Percentiles rank a stretch among this genome's conserved stretches.
Conservation (phyloP, 1,139 yeast species). For the Komagataea norvegica region DNA sequence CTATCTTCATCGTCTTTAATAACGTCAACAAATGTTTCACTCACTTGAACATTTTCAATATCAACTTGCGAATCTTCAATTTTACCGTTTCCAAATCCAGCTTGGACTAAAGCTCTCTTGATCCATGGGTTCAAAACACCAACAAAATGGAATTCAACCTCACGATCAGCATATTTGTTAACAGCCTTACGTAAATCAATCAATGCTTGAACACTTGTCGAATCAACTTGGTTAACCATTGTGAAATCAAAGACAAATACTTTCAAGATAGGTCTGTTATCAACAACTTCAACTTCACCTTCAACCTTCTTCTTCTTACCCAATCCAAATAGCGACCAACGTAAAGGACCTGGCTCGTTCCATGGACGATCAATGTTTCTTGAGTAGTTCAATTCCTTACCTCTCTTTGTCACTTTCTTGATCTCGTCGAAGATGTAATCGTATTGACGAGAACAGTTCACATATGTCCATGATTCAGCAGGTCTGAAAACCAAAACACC, state of each 20-base stretch:
- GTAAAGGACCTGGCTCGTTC: slow-evolving; percentile 81
- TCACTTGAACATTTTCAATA: slow-evolving; percentile 23
- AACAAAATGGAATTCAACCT: slow-evolving; percentile 85
- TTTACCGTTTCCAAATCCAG: slow-evolving; percentile 70
- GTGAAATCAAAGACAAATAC: slow-evolving; percentile 79
- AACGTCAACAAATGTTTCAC: slow-evolving; percentile 26
- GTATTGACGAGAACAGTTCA: slow-evolving; percentile 71
- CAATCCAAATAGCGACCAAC: slow-evolving; percentile 15
- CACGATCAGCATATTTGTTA: slow-evolving; percentile 71
- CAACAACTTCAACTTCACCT: slow-evolving; percentile 29
- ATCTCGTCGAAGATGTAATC: slow-evolving; percentile 70
- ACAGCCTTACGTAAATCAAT: slow-evolving; percentile 72
- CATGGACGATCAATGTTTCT: slow-evolving; percentile 75
- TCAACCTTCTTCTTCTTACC: slow-evolving; percentile 20
- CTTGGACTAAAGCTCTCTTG: slow-evolving; percentile 66
- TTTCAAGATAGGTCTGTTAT: slow-evolving; percentile 60
- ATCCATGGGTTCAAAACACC: slow-evolving; percentile 87
- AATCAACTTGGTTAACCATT: slow-evolving; percentile 68
- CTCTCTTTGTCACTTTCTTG: slow-evolving; percentile 56
- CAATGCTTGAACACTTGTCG: slow-evolving; percentile 74
- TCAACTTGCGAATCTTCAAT: slow-evolving; percentile 21
- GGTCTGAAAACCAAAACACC: slow-evolving; percentile 87
- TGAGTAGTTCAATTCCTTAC: slow-evolving; percentile 41
- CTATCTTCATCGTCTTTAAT: slow-evolving; percentile 25
- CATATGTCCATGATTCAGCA: slow-evolving; percentile 73